Evolutionary conservation across 2,329 filamentous ascomycete genomes (phyloP), one percentile per base, ranked within the genome.

Genomic region (Emydomyces testavorans): DNA sequence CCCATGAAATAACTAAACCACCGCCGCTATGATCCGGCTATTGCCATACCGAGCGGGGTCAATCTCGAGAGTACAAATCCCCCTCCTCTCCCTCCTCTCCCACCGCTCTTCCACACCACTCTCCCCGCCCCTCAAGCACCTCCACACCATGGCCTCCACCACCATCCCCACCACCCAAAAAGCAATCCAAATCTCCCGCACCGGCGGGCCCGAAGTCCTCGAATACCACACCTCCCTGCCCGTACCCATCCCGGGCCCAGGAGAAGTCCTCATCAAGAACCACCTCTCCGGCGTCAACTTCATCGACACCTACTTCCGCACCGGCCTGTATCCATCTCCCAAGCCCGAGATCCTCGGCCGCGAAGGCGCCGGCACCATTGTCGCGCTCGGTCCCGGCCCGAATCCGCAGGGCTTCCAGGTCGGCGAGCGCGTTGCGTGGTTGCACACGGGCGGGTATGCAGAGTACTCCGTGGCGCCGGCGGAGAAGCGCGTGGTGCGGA

Each of bases 241-340:
- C 4, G 77, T 94, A 1, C 85, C 87, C 0, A 68, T 73, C 42
- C 77, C 76, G 1, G 71, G 77, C 29, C 77, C 81, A n/a, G 81
- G 79, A 50, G 74, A 94, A 56, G 66, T 94, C 18, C 76, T 94
- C 3, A 77, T 94, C 50, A 83, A 82, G 66, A 94, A 94, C 65
- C 78, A 82, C 54, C 84, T 77, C 62, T 74, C 83, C 41, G 89
- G 88, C 51, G 71, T 94, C 52, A 94, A 94, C 68, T 94, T 77
- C 68, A 93, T 94, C 59, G 89, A 94, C 66, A 94, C 77, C 32
- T 94, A 94, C 69, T 93, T 89, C 76, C 86, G 89, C 62, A 79
- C 76, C 10, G 89, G 89, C 8, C 77, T 94, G 43, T 94, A 94
- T 72, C 70, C 80, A 1, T 74, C 83, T 0, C 62, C 69, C 1